phyloP scores from a whole-genome alignment of 1,284 basidiomycete genomes.

The Boletus sp. region DNA sequence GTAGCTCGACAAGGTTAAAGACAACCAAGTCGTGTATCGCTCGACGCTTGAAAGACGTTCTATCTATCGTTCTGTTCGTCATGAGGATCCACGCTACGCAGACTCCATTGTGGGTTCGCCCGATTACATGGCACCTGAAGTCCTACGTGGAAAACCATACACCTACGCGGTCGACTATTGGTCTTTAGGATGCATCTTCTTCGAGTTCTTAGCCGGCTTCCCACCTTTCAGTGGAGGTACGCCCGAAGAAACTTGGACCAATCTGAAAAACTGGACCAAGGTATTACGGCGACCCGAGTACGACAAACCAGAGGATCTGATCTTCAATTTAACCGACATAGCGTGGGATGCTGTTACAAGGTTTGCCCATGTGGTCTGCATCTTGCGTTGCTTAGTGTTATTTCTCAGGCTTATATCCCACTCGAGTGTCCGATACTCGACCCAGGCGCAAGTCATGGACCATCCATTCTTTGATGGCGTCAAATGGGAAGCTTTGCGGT shows the following conservation, averaged over 20 bases:
- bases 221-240: slow-evolving; percentile 97
- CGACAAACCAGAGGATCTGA: slow-evolving; percentile 93
- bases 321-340: slow-evolving; percentile 94
- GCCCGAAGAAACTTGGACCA: slow-evolving; percentile 99
- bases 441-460: slow-evolving; percentile 70
- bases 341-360: slow-evolving; percentile 97
- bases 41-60: slow-evolving; percentile 96
- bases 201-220: slow-evolving; percentile 97
- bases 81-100: slow-evolving; percentile 92
- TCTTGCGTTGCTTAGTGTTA: slow-evolving; percentile 13
- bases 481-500: slow-evolving; percentile 80
- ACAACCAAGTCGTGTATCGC: slow-evolving; percentile 88
- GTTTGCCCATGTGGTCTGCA: slow-evolving; percentile 44
- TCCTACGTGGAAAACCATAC: slow-evolving; percentile 93
- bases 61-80: slow-evolving; percentile 91
- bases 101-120: slow-evolving; percentile 99
- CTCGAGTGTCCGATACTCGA: slow-evolving; percentile 78
- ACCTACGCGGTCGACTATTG: slow-evolving; percentile 97
- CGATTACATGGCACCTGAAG: slow-evolving; percentile 96
- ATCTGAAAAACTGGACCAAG: slow-evolving; percentile 97
- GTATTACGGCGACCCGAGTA: slow-evolving; percentile 93
- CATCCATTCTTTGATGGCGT: slow-evolving; percentile 88
- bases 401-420: slow-evolving; percentile 67
- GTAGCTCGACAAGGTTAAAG: slow-evolving; percentile 95
- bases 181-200: slow-evolving; percentile 98